phyloP scores from a whole-genome alignment of 257 asterid genomes.

The Ocimum tenuiflorum region DNA sequence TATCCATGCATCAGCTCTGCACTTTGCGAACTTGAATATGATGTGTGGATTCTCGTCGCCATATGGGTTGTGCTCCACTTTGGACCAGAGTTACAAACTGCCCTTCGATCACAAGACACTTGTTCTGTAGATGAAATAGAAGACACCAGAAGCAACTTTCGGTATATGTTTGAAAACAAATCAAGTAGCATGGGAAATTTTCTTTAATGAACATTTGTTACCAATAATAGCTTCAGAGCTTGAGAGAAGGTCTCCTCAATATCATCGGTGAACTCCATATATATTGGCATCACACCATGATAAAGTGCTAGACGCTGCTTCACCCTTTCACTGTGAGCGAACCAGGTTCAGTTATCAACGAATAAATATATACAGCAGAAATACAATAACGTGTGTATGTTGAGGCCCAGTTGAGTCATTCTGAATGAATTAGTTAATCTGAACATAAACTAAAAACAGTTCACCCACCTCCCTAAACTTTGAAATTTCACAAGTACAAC shows the following conservation, averaged over 20 bases:
- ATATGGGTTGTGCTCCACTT: slow-evolving; percentile 98
- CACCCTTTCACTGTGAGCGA: slow-evolving; percentile 68
- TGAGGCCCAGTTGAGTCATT: not conserved
- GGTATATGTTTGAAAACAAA: not conserved
- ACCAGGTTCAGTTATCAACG: not conserved
- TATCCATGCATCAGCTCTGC: slow-evolving; percentile 37
- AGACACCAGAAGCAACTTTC: not conserved
- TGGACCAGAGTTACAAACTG: slow-evolving; percentile 88
- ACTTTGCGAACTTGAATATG: slow-evolving; percentile 94
- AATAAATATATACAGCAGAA: not conserved
- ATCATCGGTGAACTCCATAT: slow-evolving; percentile 79
- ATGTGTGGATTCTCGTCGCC: slow-evolving; percentile 92
- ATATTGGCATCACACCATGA: slow-evolving; percentile 86
- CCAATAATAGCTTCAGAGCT: slow-evolving; percentile 79
- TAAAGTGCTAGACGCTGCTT: slow-evolving; percentile 80
- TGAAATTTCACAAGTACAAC: not conserved
- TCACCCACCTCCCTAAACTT: not conserved
- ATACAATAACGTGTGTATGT: not conserved
- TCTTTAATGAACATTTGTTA: slow-evolving; percentile 19
- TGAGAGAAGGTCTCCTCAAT: slow-evolving; percentile 85
- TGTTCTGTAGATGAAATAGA: slow-evolving; percentile 35
- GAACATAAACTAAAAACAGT: not conserved
- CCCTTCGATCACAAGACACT: slow-evolving; percentile 65
- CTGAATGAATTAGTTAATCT: not conserved
- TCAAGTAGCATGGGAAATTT: not conserved